A percentile compares a stretch with the other conserved stretches of the same genome.
Evolutionary conservation across 257 asterid species (phyloP).

Genomic region (Thymus quinquecostatus): DNA sequence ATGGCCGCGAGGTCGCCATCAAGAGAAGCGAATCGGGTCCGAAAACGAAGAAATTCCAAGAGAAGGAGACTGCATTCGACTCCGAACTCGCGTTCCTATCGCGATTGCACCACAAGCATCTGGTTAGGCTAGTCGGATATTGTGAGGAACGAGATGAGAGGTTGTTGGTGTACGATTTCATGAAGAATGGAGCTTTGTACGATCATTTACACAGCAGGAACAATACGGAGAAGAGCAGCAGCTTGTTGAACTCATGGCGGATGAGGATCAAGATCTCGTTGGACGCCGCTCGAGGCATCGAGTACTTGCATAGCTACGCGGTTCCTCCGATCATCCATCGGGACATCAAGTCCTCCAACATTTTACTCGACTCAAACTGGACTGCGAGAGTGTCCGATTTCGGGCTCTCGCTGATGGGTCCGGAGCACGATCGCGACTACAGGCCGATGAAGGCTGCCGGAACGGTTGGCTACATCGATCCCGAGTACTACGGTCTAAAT

Average conservation of each 20-base stretch:
- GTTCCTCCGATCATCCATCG: conserved; percentile 94
- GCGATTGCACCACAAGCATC: conserved; percentile 86
- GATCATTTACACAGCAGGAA: conserved; percentile 75
- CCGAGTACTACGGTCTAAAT: conserved; percentile 79
- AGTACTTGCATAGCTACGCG: conserved; percentile 88
- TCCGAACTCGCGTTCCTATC: conserved; percentile 82
- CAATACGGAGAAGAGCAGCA: conserved; percentile 62
- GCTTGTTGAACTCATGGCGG: conserved; percentile 77
- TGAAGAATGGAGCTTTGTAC: conserved; percentile 92
- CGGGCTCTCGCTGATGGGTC: conserved; percentile 77
- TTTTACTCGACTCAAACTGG: conserved; percentile 79
- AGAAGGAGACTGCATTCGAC: conserved; percentile 84
- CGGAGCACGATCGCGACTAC: conserved; percentile 51
- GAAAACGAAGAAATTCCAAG: conserved; percentile 74
- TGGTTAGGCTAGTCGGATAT: conserved; percentile 80
- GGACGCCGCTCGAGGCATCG: conserved; percentile 95
- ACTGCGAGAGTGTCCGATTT: conserved; percentile 85
- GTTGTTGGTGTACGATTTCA: conserved; percentile 77
- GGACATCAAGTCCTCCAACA: conserved; percentile 90
- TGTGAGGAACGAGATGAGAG: conserved; percentile 89
- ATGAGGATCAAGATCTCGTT: conserved; percentile 77
- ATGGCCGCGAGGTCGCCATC: conserved; percentile 89
- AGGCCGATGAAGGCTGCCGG: conserved; percentile 75
- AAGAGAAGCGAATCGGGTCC: conserved; percentile 80
- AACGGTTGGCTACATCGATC: conserved; percentile 89